phyloP scores from a whole-genome alignment of 1,284 basidiomycete genomes.

The Neotropicomus parvogracilis region DNA sequence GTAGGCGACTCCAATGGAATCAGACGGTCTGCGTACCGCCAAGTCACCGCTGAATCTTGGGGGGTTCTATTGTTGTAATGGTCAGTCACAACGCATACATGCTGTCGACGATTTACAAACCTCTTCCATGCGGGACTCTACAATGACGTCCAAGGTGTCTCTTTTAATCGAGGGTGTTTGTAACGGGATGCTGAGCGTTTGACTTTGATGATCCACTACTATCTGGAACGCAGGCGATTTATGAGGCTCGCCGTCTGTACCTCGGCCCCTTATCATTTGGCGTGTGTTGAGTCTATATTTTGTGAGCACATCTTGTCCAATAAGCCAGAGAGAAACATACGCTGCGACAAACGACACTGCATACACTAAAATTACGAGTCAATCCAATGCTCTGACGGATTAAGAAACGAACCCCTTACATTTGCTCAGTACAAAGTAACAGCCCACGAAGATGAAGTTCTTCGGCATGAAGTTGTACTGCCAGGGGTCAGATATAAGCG shows the following conservation, averaged over 20 bases:
- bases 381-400: not conserved
- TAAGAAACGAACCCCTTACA: constrained; percentile 37
- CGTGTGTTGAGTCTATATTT: constrained; percentile 48
- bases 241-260: constrained; percentile 41
- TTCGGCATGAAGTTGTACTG: constrained; percentile 55
- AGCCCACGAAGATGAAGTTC: constrained; percentile 56
- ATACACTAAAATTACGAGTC: constrained; percentile 46
- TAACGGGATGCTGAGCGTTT: constrained; percentile 7
- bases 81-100: not conserved
- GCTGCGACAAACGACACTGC: constrained; percentile 66
- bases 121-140: not conserved
- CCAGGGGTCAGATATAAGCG: not conserved
- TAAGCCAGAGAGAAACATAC: constrained; percentile 34
- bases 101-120: constrained; percentile 9
- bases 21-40: constrained; percentile 7
- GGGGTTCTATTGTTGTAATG: constrained; percentile 5
- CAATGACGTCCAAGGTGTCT: not conserved
- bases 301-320: constrained; percentile 7
- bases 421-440: constrained; percentile 64
- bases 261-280: constrained; percentile 41
- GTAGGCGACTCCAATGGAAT: not conserved
- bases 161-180: not conserved
- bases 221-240: constrained; percentile 21
- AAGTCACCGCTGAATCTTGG: not conserved
- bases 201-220: not conserved